Percentiles rank a stretch among this genome's conserved stretches.
Evolutionary conservation across 306 rosid species (phyloP).

Genomic region (Fragaria nilgerrensis): DNA sequence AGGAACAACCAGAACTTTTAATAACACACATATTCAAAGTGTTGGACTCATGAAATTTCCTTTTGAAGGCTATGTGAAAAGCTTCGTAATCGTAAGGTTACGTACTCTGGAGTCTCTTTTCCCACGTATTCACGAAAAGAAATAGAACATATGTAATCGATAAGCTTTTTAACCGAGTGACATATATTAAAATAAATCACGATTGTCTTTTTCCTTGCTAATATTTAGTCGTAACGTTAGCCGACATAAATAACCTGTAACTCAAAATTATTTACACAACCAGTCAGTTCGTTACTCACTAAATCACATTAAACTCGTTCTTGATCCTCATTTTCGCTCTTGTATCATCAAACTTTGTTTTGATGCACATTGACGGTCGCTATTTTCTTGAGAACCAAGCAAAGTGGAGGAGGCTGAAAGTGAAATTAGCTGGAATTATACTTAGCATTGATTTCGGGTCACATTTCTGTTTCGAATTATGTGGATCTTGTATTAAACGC

Average conservation of each 20-base stretch:
- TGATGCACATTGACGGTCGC: not conserved
- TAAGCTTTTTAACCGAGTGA: not conserved
- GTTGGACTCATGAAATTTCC: not conserved
- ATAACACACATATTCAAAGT: not conserved
- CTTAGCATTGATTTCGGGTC: not conserved
- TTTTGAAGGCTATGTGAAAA: not conserved
- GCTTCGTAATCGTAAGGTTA: not conserved
- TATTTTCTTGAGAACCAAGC: not conserved
- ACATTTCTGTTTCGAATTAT: not conserved
- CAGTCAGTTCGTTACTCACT: not conserved
- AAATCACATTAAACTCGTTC: no score
- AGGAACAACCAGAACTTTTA: not conserved
- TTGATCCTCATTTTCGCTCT: not conserved
- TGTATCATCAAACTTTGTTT: no score
- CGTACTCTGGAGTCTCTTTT: no score
- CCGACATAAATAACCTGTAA: not conserved
- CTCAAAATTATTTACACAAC: not conserved
- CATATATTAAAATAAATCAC: no score
- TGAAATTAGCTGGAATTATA: constrained; percentile 18
- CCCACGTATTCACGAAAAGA: not conserved
- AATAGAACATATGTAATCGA: not conserved
- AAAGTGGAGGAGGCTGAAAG: not conserved
- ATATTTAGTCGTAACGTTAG: not conserved
- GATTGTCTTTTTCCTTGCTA: no score
- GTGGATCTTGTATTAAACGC: constrained; percentile 15